Evolutionary conservation across 2,329 filamentous ascomycete species (phyloP).

Genomic region (Thelonectria discophora): DNA sequence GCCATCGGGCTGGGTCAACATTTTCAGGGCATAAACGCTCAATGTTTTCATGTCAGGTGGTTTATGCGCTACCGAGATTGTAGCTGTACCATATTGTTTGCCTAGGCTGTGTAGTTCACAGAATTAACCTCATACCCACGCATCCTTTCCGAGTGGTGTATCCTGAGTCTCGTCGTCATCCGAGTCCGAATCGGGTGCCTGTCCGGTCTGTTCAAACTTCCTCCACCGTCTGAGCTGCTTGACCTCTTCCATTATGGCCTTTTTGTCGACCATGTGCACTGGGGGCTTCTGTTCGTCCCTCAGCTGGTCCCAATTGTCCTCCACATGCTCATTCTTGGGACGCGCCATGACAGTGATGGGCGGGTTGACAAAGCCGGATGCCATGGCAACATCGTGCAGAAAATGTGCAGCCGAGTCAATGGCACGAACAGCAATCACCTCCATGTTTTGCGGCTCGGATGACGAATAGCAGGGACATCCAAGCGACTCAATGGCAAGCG

Average conservation of each 20-base stretch:
- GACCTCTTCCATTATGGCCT: conserved; percentile 36
- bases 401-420: conserved; percentile 66
- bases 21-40: conserved; percentile 51
- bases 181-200: conserved; percentile 36
- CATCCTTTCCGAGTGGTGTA: conserved; percentile 1
- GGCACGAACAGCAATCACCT: conserved; percentile 68
- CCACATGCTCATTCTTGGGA: conserved; percentile 32
- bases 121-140: conserved; percentile 23
- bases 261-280: conserved; percentile 32
- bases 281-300: conserved; percentile 44
- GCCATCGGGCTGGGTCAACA: conserved; percentile 43
- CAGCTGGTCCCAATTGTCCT: conserved; percentile 45
- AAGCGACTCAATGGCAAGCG: conserved; percentile 53
- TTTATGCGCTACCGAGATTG: conserved; percentile 24
- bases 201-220: conserved; percentile 42
- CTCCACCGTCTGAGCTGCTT: conserved; percentile 41
- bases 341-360: conserved; percentile 44
- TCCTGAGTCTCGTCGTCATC: conserved; percentile 33
- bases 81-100: conserved; percentile 31
- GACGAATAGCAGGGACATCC: conserved; percentile 77
- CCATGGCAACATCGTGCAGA: conserved; percentile 64
- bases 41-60: not conserved
- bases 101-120: conserved; percentile 27
- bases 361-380: conserved; percentile 52
- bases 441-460: conserved; percentile 65